A percentile compares a stretch with the other conserved stretches of the same genome.
These are phyloP conservation scores for Boletus reticulatus DNA, from an alignment of 768 basidiomycete species.

Conservation along the genomic window DNA sequence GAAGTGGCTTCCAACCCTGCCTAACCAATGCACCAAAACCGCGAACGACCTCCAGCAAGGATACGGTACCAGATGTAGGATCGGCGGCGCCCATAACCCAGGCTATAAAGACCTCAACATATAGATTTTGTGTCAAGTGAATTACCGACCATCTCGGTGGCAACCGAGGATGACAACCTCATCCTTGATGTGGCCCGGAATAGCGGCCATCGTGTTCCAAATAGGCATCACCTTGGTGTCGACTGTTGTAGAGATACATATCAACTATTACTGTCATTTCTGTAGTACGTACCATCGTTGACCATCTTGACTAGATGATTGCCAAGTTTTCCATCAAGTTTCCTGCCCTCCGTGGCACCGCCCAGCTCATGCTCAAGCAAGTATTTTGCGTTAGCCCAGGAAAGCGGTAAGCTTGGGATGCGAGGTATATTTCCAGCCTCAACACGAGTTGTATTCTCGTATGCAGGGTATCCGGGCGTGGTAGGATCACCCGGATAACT, in stretches of 20 bases:
- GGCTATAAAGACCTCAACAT: constrained; percentile 17
- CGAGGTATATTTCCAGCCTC: constrained; percentile 59
- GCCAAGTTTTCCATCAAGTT: constrained; percentile 51
- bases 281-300: constrained; percentile 46
- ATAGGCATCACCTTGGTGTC: constrained; percentile 81
- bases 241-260: constrained; percentile 39
- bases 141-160: constrained; percentile 74
- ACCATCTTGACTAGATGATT: constrained; percentile 44
- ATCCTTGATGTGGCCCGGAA: constrained; percentile 78
- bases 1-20: constrained; percentile 61
- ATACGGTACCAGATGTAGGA: constrained; percentile 54
- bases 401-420: constrained; percentile 85
- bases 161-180: constrained; percentile 86
- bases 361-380: constrained; percentile 56
- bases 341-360: constrained; percentile 36
- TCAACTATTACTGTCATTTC: neutral
- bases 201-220: constrained; percentile 84
- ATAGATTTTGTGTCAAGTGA: neutral
- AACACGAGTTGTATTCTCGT: constrained; percentile 70
- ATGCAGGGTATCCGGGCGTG: constrained; percentile 86
- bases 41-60: constrained; percentile 52
- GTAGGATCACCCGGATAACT: constrained; percentile 74
- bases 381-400: constrained; percentile 79
- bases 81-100: constrained; percentile 51
- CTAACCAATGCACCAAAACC: constrained; percentile 48